A percentile compares a stretch with the other conserved stretches of the same genome.
Evolutionary conservation across 495 filamentous ascomycete species (phyloP).

Genomic region (Chaetomidium leptoderma): DNA sequence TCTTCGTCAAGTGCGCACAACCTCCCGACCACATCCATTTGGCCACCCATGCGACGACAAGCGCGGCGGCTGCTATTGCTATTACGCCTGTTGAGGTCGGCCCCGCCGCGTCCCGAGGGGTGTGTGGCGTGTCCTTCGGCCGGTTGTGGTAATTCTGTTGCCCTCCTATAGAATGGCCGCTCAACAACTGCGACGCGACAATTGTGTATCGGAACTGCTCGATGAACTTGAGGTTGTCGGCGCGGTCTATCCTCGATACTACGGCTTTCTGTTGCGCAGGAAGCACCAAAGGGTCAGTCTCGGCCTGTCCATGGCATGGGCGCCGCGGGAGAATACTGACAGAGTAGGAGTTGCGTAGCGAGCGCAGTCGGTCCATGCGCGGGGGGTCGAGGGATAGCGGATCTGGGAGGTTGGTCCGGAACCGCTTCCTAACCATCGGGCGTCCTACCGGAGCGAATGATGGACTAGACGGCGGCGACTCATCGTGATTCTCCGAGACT

Average conservation of each 20-base stretch:
- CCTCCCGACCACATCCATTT: slow-evolving; percentile 58
- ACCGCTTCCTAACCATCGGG: slow-evolving; percentile 61
- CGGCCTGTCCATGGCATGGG: not conserved
- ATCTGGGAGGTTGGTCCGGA: slow-evolving; percentile 60
- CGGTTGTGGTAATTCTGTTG: slow-evolving; percentile 20
- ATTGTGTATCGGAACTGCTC: slow-evolving; percentile 96
- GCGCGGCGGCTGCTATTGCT: slow-evolving; percentile 52
- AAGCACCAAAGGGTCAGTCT: slow-evolving; percentile 12
- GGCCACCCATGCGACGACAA: slow-evolving; percentile 67
- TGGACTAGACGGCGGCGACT: slow-evolving; percentile 46
- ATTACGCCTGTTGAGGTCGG: slow-evolving; percentile 42
- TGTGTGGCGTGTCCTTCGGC: slow-evolving; percentile 4
- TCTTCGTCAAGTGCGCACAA: slow-evolving; percentile 46
- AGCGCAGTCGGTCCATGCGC: slow-evolving; percentile 28
- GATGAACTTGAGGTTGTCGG: slow-evolving; percentile 81
- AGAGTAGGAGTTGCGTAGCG: slow-evolving; percentile 36
- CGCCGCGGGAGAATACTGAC: slow-evolving; percentile 11
- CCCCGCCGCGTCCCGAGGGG: slow-evolving; percentile 9
- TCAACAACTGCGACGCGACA: slow-evolving; percentile 87
- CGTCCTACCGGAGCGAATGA: slow-evolving; percentile 74
- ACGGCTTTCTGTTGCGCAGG: slow-evolving; percentile 43
- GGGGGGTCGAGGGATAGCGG: slow-evolving; percentile 56
- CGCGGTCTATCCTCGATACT: slow-evolving; percentile 72
- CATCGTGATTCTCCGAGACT: slow-evolving; percentile 40
- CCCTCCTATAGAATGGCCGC: slow-evolving; percentile 51